A percentile compares a stretch with the other conserved stretches of the same genome.
Evolutionary conservation across 805 yeast species (phyloP).

Genomic region (Ogataea trehalophila): DNA sequence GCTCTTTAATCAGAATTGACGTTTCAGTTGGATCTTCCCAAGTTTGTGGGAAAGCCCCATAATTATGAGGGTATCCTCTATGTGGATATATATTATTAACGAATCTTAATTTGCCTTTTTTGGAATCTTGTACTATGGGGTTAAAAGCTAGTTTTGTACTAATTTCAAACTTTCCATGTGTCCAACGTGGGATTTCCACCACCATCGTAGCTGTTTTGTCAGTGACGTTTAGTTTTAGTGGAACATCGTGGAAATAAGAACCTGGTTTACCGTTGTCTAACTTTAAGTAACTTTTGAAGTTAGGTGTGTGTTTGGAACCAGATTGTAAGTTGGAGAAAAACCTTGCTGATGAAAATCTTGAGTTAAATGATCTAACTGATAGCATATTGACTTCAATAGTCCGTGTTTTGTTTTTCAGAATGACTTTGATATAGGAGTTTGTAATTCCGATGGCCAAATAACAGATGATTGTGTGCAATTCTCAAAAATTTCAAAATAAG

Average conservation of each 20-base stretch:
- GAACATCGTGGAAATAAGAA: conserved; percentile 72
- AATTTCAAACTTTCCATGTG: conserved; percentile 81
- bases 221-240: conserved; percentile 43
- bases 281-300: conserved; percentile 41
- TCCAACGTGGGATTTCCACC: conserved; percentile 77
- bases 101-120: conserved; percentile 64
- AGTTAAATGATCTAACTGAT: too few relatives aligned
- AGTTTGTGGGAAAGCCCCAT: conserved; percentile 88
- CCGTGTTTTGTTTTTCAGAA: too few relatives aligned
- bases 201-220: conserved; percentile 53
- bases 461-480: too few relatives aligned
- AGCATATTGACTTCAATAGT: too few relatives aligned
- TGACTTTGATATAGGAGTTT: too few relatives aligned
- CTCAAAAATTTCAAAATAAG: too few relatives aligned
- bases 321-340: conserved; percentile 15
- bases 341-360: conserved; percentile 1
- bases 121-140: conserved; percentile 77
- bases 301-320: conserved; percentile 36
- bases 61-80: conserved; percentile 82
- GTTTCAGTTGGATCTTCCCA: conserved; percentile 89
- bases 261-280: conserved; percentile 39
- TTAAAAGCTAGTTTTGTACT: conserved; percentile 52
- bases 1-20: conserved; percentile 34
- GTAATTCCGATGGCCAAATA: too few relatives aligned
- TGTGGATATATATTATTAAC: conserved; percentile 77